Evolutionary conservation across 306 rosid genomes (phyloP).

Genomic region (Prunus padus): DNA sequence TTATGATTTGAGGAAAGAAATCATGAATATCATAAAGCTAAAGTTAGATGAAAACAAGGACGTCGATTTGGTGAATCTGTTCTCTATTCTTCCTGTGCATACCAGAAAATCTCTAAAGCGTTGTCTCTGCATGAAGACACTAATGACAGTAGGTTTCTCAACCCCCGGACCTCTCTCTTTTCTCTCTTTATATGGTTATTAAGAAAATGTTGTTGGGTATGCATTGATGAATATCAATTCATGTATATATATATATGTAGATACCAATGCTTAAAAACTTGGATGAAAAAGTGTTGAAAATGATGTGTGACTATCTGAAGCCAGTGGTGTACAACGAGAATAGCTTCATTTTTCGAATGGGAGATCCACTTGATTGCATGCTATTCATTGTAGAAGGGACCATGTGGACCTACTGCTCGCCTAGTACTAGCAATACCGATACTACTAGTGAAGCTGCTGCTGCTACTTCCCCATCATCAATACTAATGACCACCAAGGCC

Average conservation of each 20-base stretch:
- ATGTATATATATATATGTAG: not conserved
- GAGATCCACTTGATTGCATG: slow-evolving; percentile 23
- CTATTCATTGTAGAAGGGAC: not conserved
- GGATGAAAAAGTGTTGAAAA: not conserved
- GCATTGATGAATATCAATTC: no score
- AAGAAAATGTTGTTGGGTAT: no score
- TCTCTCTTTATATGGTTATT: no score
- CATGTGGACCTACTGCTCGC: slow-evolving; percentile 3
- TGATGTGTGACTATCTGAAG: slow-evolving; percentile 13
- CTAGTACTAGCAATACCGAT: no score
- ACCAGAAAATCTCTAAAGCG: not conserved
- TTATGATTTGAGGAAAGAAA: not conserved
- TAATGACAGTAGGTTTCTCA: not conserved
- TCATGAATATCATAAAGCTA: not conserved
- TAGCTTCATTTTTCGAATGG: not conserved
- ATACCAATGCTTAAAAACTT: slow-evolving; percentile 3
- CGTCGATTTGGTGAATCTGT: slow-evolving; percentile 7
- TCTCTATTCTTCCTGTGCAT: not conserved
- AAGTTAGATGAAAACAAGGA: slow-evolving; percentile 14
- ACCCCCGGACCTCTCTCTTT: no score
- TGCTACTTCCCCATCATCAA: no score
- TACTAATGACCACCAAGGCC: not conserved
- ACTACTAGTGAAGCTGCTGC: no score
- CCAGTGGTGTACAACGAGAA: slow-evolving; percentile 19
- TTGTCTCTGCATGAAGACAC: not conserved